Percentiles rank a stretch among this genome's conserved stretches.
Conservation (phyloP, 495 filamentous ascomycete species). For the Emericellopsis terricola region DNA sequence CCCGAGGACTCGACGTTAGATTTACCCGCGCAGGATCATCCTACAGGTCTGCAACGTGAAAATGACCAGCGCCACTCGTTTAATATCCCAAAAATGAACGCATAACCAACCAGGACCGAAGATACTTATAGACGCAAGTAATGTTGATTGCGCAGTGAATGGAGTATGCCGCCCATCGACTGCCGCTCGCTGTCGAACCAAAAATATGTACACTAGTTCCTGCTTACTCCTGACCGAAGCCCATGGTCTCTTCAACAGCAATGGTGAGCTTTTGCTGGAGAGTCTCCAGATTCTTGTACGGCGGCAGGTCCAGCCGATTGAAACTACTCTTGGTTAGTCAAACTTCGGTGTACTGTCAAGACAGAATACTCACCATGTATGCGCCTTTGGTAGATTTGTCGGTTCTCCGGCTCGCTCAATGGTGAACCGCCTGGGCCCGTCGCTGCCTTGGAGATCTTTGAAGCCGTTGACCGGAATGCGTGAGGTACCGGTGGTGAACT, state of each 20-base stretch:
- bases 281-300: slow-evolving; percentile 75
- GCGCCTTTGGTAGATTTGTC: slow-evolving; percentile 79
- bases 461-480: slow-evolving; percentile 99
- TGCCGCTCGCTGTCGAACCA: no score
- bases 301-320: slow-evolving; percentile 89
- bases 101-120: no score
- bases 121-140: no score
- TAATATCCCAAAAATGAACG: no score
- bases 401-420: slow-evolving; percentile 95
- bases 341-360: neutral
- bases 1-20: no score
- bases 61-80: no score
- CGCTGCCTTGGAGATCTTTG: slow-evolving; percentile 96
- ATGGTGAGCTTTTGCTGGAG: slow-evolving; percentile 81
- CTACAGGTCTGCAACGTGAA: no score
- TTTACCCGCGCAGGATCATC: no score
- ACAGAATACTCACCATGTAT: slow-evolving; percentile 67
- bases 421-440: slow-evolving; percentile 88
- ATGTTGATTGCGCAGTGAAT: no score
- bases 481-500: slow-evolving; percentile 94
- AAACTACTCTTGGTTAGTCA: slow-evolving; percentile 44
- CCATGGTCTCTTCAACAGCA: slow-evolving; percentile 96
- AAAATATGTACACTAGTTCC: no score
- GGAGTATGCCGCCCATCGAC: no score
- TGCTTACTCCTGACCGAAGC: slow-evolving; percentile 92